Percentiles rank a stretch among this genome's conserved stretches.
Evolutionary conservation across 306 rosid genomes (phyloP).

Genomic region (Lathyrus oleraceus): DNA sequence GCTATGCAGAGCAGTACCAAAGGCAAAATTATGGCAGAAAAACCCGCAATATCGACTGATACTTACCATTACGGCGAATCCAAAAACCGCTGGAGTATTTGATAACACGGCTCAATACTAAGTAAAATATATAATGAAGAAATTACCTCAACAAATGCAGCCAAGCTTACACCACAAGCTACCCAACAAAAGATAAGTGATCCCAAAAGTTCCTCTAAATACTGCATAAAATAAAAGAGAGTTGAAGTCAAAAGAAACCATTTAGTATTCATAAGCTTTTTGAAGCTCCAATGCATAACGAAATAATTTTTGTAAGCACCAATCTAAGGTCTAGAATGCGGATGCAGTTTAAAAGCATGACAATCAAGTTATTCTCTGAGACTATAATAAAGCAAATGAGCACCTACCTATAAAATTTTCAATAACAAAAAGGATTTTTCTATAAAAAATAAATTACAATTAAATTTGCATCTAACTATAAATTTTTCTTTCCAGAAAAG

Average conservation of each 20-base stretch:
- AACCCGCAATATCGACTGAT: too few species aligned
- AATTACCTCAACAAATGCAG: slow-evolving; percentile 86
- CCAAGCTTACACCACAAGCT: slow-evolving; percentile 88
- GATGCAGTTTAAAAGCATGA: background rate
- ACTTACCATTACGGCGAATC: too few species aligned
- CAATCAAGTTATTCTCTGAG: slow-evolving; percentile 1
- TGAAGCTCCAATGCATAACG: background rate
- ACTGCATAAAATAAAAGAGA: slow-evolving; percentile 62
- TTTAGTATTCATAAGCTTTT: slow-evolving; percentile 21
- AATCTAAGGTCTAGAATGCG: slow-evolving; percentile 11
- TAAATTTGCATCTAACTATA: background rate
- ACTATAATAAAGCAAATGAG: slow-evolving; percentile 2
- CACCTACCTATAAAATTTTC: background rate
- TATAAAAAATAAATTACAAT: background rate
- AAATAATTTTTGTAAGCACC: slow-evolving; percentile 14
- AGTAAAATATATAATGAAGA: slow-evolving; percentile 27
- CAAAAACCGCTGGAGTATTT: too few species aligned
- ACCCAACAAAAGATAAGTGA: slow-evolving; percentile 86
- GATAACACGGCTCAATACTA: background rate
- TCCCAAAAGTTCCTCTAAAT: slow-evolving; percentile 85
- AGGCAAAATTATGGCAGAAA: background rate
- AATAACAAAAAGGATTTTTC: background rate
- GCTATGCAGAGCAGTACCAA: slow-evolving; percentile 1
- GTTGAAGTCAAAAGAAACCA: slow-evolving; percentile 4
- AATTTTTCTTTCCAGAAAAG: background rate